Evolutionary conservation across 2,329 filamentous ascomycete species (phyloP).

Genomic region (Orbilia brochopaga): DNA sequence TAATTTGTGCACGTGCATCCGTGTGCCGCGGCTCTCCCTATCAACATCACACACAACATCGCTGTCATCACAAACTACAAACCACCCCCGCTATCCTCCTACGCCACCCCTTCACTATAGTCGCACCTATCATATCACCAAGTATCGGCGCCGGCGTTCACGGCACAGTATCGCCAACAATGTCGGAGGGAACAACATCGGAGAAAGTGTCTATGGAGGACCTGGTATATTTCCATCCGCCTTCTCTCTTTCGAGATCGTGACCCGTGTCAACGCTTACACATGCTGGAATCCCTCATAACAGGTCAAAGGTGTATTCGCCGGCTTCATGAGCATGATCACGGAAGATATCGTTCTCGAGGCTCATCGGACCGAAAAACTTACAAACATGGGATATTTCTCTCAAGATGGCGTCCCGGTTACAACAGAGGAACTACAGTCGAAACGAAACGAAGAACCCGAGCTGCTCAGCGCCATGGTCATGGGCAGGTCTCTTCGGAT

Average conservation of each 20-base stretch:
- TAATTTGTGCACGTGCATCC: constrained; percentile 16
- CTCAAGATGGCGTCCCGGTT: constrained; percentile 37
- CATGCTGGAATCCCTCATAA: neutral
- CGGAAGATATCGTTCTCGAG: constrained; percentile 49
- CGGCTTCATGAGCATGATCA: constrained; percentile 36
- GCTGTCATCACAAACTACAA: neutral
- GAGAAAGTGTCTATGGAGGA: constrained; percentile 44
- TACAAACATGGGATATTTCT: constrained; percentile 47
- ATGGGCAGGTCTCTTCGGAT: constrained; percentile 41
- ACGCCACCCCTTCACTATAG: neutral
- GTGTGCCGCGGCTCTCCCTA: constrained; percentile 4
- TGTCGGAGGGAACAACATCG: constrained; percentile 25
- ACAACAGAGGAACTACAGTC: constrained; percentile 38
- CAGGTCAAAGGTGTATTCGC: constrained; percentile 47
- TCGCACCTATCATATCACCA: neutral
- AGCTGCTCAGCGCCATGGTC: constrained; percentile 38
- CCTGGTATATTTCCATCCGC: constrained; percentile 15
- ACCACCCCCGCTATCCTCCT: neutral
- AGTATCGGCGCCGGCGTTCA: neutral
- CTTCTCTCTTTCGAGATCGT: neutral
- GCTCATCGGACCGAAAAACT: constrained; percentile 47
- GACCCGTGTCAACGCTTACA: neutral
- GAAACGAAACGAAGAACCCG: constrained; percentile 37
- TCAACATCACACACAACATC: constrained; percentile 12
- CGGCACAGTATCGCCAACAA: neutral